Evolutionary conservation across 345 rosid genomes (phyloP), one percentile per base, ranked within the genome.

Genomic region (Murraya koenigii): DNA sequence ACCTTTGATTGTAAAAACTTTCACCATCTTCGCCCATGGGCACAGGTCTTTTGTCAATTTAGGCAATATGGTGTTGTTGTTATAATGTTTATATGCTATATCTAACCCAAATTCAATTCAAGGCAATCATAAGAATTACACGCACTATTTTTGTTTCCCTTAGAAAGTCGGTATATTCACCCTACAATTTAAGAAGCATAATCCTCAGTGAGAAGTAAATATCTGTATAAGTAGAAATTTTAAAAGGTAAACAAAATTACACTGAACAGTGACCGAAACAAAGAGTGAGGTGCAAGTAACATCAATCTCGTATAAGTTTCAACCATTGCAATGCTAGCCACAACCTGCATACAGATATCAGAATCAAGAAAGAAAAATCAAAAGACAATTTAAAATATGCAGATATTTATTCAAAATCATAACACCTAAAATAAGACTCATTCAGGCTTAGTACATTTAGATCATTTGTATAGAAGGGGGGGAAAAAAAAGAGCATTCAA

Each of bases 281-380:
- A 80, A 41, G 99, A 88, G 83, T 94, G 97, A 78, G 99, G 98
- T 75, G 95, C 89, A 82, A 89, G 75, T 66, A 96, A 95, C 79
- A 96, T 88, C 93, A 96, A 83, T 80, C 99, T 89, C 69, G 91
- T 88, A 86, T 96, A 96, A 69, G 98, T 96, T 87, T 96, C 99
- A 81, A 90, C 99, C 97, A 96, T 94, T 74, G 99, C 98, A 77
- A 96, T 91, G 87, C 94, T 96, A 61, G 99, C 97, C 82, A 96
- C 90, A 85, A 83, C 97, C 99, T 96, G 90, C 88, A 84, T 28
- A 71, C 36, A 78, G 76, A 77, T 75, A 76, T 72, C 77, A 69
- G 66, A 62, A 63, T 32, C 71, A 76, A 20, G 54, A 76, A 69
- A 76, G 23, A 8, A 75, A 56, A 23, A 67, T 28, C 28, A 54